phyloP scores from a whole-genome alignment of 23 red algal genomes.

The Cyanidiococcus yangmingshanensis region DNA sequence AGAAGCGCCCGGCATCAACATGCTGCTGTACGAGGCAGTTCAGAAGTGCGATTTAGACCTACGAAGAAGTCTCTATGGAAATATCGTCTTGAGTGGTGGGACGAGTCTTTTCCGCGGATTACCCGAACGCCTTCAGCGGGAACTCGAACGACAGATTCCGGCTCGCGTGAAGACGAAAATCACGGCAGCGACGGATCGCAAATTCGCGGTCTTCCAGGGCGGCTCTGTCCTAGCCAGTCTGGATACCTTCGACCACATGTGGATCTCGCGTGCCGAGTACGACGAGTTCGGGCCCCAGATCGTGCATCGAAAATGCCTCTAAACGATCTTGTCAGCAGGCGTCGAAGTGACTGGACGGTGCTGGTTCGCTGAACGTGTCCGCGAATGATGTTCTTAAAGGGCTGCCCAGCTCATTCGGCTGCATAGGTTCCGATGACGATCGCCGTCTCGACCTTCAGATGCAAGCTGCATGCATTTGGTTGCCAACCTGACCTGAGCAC shows the following conservation, averaged over 20 bases:
- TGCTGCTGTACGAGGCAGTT: not conserved
- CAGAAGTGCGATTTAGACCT: conserved; percentile 32
- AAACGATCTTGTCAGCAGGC: conserved; percentile 33
- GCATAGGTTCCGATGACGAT: no score
- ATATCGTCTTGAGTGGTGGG: conserved; percentile 23
- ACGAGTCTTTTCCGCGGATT: conserved; percentile 25
- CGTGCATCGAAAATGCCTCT: conserved; percentile 98
- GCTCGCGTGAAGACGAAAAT: conserved; percentile 22
- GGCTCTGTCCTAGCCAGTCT: conserved; percentile 23
- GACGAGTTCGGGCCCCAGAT: conserved; percentile 82
- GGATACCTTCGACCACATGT: conserved; percentile 30
- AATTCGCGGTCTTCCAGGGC: conserved; percentile 28
- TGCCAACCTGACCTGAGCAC: no score
- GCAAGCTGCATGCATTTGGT: no score
- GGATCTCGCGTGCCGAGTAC: conserved; percentile 31
- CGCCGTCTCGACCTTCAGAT: no score
- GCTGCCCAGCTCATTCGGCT: no score
- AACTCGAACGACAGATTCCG: conserved; percentile 9
- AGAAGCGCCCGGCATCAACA: conserved; percentile 25
- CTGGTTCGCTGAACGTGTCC: no score
- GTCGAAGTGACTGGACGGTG: no score
- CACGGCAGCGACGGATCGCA: conserved; percentile 18
- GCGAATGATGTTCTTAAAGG: no score
- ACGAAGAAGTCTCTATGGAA: conserved; percentile 12
- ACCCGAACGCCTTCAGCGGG: conserved; percentile 17